A percentile compares a stretch with the other conserved stretches of the same genome.
Conservation (phyloP, 2,329 filamentous ascomycete species). For the Arthrobotrys sinensis region DNA sequence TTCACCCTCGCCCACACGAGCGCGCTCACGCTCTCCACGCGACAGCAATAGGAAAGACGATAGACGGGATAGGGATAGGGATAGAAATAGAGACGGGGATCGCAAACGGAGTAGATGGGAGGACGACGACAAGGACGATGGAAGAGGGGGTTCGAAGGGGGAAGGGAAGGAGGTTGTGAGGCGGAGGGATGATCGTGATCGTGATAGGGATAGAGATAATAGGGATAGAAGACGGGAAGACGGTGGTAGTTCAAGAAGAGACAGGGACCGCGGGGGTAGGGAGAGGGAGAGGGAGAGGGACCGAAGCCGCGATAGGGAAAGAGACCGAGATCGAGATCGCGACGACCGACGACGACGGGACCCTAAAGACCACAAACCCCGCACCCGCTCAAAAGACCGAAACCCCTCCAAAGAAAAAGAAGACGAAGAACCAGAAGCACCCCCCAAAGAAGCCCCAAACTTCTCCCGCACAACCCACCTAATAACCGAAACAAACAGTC, state of each 20-base stretch:
- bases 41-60: constrained; percentile 28
- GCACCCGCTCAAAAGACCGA: constrained; percentile 6
- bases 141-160: constrained; percentile 55
- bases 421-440: constrained; percentile 67
- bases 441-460: constrained; percentile 89
- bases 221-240: constrained; percentile 66
- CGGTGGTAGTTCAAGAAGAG: constrained; percentile 47
- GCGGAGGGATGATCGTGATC: constrained; percentile 59
- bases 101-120: constrained; percentile 36
- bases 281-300: constrained; percentile 56
- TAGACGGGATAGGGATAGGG: constrained; percentile 16
- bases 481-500: constrained; percentile 88
- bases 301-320: constrained; percentile 55
- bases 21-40: constrained; percentile 56
- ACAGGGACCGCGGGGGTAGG: constrained; percentile 21
- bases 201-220: constrained; percentile 65
- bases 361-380: constrained; percentile 16
- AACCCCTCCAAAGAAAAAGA: constrained; percentile 50
- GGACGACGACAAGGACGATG: constrained; percentile 22
- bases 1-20: constrained; percentile 44
- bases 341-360: not conserved
- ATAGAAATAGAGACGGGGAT: constrained; percentile 8
- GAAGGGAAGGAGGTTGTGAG: constrained; percentile 57
- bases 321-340: constrained; percentile 23
- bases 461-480: constrained; percentile 84